Conservation (phyloP, 345 rosid genomes). For the Erucastrum elatum region DNA sequence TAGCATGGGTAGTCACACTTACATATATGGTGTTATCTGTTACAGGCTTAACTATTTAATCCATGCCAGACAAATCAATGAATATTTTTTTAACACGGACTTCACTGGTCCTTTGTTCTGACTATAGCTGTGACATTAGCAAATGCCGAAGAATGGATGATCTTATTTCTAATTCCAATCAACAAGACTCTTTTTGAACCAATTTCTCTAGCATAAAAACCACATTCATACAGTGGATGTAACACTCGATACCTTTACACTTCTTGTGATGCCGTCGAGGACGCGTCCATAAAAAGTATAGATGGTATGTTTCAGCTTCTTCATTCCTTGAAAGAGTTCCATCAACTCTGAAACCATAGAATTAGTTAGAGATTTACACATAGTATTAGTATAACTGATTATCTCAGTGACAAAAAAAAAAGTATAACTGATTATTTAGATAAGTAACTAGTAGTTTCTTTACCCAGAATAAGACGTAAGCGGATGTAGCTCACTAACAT, state of each 20-base stretch:
- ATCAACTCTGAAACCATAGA: slow-evolving; percentile 41
- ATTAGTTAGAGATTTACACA: background rate
- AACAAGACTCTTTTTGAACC: background rate
- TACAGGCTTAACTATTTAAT: background rate
- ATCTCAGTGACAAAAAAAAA: no score
- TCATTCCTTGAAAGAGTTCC: slow-evolving; percentile 53
- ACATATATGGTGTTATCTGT: background rate
- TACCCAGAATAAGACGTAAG: slow-evolving; percentile 60
- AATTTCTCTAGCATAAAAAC: background rate
- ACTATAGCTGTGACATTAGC: background rate
- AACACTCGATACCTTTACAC: slow-evolving; percentile 19
- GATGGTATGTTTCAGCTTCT: slow-evolving; percentile 50
- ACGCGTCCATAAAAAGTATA: slow-evolving; percentile 18
- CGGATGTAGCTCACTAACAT: slow-evolving; percentile 47
- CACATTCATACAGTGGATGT: background rate
- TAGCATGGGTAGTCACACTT: background rate
- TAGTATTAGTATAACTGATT: background rate
- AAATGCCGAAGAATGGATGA: background rate
- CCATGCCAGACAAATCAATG: background rate
- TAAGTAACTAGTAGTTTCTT: slow-evolving; percentile 14
- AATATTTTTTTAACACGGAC: background rate
- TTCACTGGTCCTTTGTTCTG: background rate
- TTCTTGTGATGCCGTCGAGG: slow-evolving; percentile 6
- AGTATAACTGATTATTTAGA: background rate
- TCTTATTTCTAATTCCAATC: background rate